Conservation (phyloP, 176 grass and related monocot species). For the Eremochloa ophiuroides region DNA sequence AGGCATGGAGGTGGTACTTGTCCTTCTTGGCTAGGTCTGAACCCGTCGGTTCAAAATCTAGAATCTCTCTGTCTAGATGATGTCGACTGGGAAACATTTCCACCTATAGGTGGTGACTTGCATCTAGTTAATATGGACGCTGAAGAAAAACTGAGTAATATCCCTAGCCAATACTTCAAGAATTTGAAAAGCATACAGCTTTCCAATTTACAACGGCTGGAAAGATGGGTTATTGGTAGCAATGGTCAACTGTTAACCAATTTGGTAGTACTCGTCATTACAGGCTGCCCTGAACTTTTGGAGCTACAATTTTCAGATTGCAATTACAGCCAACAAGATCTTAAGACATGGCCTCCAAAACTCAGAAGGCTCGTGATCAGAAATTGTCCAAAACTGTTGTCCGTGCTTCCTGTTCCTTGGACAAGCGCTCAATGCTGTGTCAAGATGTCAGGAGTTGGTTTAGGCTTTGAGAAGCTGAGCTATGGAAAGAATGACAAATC, state of each 20-base stretch:
- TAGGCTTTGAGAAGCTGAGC: no score
- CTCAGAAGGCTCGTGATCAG: fast-evolving
- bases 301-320: not conserved
- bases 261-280: not conserved
- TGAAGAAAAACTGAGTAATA: not conserved
- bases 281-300: not conserved
- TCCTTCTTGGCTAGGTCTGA: not conserved
- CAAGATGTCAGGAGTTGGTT: fast-evolving
- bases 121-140: no score
- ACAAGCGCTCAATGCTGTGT: not conserved
- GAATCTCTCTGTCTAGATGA: not conserved
- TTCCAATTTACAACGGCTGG: fast-evolving
- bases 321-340: not conserved
- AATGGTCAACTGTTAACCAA: not conserved
- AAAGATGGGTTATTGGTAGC: not conserved
- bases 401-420: not conserved
- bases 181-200: not conserved
- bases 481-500: no score
- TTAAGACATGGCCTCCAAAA: not conserved
- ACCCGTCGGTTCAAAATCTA: not conserved
- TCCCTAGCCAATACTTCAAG: not conserved
- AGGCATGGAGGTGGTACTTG: not conserved
- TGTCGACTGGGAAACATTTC: not conserved
- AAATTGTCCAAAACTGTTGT: not conserved
- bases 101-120: not conserved